Conservation (phyloP, 129 eudicot species). For the Helianthus tuberosus region DNA sequence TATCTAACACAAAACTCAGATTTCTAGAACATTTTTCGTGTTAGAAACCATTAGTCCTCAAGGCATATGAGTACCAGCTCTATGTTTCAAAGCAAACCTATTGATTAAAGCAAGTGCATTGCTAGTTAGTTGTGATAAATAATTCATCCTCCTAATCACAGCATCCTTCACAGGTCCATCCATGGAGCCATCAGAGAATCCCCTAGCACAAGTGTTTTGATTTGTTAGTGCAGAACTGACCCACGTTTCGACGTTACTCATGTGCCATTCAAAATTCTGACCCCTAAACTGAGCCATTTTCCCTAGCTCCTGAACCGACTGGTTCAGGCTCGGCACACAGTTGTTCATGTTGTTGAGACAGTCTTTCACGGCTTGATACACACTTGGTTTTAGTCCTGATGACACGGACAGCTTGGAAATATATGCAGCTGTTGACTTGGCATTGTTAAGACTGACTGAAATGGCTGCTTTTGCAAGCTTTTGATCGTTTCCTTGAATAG, state of each 20-base stretch:
- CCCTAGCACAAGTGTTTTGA: slow-evolving; percentile 72
- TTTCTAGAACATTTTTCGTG: slow-evolving; percentile 8
- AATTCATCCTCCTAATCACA: slow-evolving; percentile 44
- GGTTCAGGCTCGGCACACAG: slow-evolving; percentile 52
- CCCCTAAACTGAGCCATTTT: slow-evolving; percentile 37
- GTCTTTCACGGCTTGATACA: slow-evolving; percentile 56
- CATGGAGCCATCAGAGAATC: slow-evolving; percentile 53
- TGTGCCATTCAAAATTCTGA: slow-evolving; percentile 64
- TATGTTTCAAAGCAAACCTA: slow-evolving; percentile 59
- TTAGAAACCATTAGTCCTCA: slow-evolving; percentile 6
- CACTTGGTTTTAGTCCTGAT: slow-evolving; percentile 47
- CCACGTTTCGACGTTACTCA: slow-evolving; percentile 89
- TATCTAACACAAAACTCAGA: slow-evolving; percentile 17
- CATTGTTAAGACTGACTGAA: slow-evolving; percentile 55
- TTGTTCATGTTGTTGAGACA: slow-evolving; percentile 65
- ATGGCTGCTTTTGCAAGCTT: slow-evolving; percentile 67
- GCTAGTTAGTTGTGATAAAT: slow-evolving; percentile 68
- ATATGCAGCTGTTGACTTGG: slow-evolving; percentile 45
- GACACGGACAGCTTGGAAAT: slow-evolving; percentile 39
- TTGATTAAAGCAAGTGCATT: slow-evolving; percentile 84
- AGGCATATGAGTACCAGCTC: slow-evolving; percentile 28
- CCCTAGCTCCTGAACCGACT: slow-evolving; percentile 58
- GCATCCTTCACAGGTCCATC: slow-evolving; percentile 62
- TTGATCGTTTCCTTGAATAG: slow-evolving; percentile 50
- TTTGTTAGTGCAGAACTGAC: slow-evolving; percentile 79